Conservation (phyloP, 2,329 filamentous ascomycete genomes). For the Epicoccum nigrum region DNA sequence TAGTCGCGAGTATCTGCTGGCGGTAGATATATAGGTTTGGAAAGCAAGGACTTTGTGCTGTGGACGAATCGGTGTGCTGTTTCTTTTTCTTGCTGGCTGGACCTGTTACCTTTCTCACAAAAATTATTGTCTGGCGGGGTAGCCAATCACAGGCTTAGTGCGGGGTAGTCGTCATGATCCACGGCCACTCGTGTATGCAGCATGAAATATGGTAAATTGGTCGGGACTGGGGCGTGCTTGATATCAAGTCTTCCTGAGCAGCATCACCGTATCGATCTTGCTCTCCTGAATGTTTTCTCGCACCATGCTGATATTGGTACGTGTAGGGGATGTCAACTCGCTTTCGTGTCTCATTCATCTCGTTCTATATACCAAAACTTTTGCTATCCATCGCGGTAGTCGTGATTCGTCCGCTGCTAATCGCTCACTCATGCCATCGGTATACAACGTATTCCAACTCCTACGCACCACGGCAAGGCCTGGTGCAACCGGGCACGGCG, state of each 20-base stretch:
- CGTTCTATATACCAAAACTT: conserved; percentile 19
- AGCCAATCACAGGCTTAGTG: neutral
- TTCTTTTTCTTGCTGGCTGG: neutral
- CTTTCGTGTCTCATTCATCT: conserved; percentile 14
- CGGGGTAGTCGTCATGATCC: neutral
- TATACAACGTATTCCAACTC: neutral
- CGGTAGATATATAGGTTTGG: neutral
- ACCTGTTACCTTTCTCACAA: neutral
- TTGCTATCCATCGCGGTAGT: conserved; percentile 15
- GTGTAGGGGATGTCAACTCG: neutral
- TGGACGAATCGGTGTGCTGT: neutral
- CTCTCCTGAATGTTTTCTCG: no score
- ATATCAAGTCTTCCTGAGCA: no score
- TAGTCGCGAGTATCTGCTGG: neutral
- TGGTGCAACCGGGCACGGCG: neutral
- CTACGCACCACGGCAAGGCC: neutral
- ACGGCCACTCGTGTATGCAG: neutral
- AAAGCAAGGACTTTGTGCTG: neutral
- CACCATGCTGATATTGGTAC: neutral
- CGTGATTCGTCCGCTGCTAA: conserved; percentile 11
- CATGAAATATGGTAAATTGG: neutral
- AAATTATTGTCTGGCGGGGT: conserved; percentile 7
- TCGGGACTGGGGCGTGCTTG: no score
- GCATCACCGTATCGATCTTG: no score
- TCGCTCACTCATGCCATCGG: neutral